A percentile compares a stretch with the other conserved stretches of the same genome.
phyloP scores from a whole-genome alignment of 441 rosid genomes.

The Pelargonium exstipulatum region DNA sequence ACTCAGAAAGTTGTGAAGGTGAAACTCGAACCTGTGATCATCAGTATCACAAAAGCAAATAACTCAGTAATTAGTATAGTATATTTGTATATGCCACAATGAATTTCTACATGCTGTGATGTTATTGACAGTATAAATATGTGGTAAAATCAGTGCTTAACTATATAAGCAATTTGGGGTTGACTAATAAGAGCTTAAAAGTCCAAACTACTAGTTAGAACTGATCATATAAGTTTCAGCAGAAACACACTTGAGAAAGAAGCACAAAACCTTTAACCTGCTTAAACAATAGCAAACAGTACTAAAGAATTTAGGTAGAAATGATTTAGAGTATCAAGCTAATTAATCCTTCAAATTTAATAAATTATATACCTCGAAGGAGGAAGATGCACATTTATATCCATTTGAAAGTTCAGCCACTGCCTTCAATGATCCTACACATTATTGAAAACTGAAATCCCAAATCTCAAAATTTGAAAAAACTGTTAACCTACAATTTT shows the following conservation, averaged over 20 bases:
- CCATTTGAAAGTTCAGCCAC: neutral
- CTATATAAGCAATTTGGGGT: neutral
- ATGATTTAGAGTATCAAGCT: no score
- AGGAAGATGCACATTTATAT: neutral
- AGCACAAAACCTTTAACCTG: neutral
- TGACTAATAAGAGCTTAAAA: no score
- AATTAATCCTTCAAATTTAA: no score
- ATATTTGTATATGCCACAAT: neutral
- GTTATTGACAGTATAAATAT: neutral
- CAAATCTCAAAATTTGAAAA: neutral
- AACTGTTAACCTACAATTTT: neutral
- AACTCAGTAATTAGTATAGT: neutral
- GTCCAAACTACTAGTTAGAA: neutral
- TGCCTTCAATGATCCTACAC: neutral
- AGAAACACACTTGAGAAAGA: slow-evolving; percentile 5
- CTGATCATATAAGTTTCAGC: neutral
- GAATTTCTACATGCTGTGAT: neutral
- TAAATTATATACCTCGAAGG: neutral
- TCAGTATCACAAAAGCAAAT: no score
- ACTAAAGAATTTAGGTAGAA: neutral
- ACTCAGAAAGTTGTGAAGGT: no score
- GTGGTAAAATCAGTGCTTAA: slow-evolving; percentile 3
- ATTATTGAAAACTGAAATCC: neutral
- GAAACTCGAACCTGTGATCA: no score
- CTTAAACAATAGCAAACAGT: neutral